Evolutionary conservation across 257 asterid genomes (phyloP), one percentile per base, ranked within the genome.

Genomic region (Solanum commersonii): DNA sequence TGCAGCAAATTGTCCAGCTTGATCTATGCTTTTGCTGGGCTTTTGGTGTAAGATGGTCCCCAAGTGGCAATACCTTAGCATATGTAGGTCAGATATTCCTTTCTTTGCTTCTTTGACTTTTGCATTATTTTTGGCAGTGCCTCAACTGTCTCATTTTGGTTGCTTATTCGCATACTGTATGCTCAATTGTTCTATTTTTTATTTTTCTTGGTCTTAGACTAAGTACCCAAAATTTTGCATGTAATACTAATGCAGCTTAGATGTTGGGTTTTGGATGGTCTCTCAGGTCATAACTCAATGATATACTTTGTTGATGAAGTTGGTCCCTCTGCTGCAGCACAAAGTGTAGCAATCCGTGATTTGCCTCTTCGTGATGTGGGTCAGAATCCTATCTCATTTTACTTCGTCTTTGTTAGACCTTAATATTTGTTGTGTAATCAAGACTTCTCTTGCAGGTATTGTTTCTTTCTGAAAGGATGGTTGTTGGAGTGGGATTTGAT

Each of bases 351-450:
- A 86, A 91, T 94, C 91, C 98, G 98, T 87, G 98, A 96, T 94
- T 93, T 97, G 97, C 99, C 99, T 60, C 99, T 97, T 92, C 99
- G 98, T 91, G 98, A 97, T 96, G 99, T 96, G 99, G 99, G 99
- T 97, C 98, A 93, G 98, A 96, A 93, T 94, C 96, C 96, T 88
- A 91, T 91, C 96, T 93, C 89, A 92, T 90, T 91, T 83, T 84
- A 70, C 60, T 34, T 37, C 33, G 25, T 88, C 13, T 88, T 86
- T 78, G 63, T 88, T 31, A 87, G 78, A 71, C 88, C 87, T 87
- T 89, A 42, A 86, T 68, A 83, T 84, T 63, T 87, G 60, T 83
- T 85, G 84, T 84, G 86, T 87, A 89, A 87, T 85, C 56, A 88
- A 88, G 87, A 89, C 78, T 84, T 65, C 85, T 82, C 87, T 86